Evolutionary conservation across 176 grass and related monocot genomes (phyloP).

Genomic region (Thinopyrum elongatum): DNA sequence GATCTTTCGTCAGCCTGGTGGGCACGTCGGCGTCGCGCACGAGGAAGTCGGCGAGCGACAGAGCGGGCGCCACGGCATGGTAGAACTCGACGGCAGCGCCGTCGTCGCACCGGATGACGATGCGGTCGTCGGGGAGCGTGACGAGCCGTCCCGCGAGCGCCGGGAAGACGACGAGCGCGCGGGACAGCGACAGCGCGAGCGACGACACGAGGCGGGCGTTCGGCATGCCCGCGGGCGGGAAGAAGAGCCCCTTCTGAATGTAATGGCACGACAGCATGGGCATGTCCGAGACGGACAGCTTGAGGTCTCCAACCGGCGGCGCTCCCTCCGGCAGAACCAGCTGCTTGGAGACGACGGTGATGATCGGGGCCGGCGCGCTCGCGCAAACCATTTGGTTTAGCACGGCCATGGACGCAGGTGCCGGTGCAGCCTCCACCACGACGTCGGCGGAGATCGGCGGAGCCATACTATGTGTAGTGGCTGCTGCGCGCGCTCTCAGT

Average conservation of each 20-base stretch:
- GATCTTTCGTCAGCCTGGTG: constrained; percentile 33
- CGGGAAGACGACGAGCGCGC: constrained; percentile 49
- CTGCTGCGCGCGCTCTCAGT: not conserved
- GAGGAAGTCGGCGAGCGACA: constrained; percentile 56
- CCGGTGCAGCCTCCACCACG: constrained; percentile 20
- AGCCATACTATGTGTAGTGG: not conserved
- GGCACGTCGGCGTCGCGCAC: constrained; percentile 58
- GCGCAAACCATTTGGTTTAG: constrained; percentile 8
- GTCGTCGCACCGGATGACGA: constrained; percentile 58
- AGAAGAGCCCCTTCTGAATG: constrained; percentile 94
- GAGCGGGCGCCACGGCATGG: constrained; percentile 48
- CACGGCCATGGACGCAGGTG: not conserved
- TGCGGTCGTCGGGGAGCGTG: constrained; percentile 56
- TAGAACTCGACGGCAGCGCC: constrained; percentile 55
- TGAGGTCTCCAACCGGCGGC: constrained; percentile 42
- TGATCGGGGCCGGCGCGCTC: not conserved
- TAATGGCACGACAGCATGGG: constrained; percentile 99
- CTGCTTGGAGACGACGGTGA: constrained; percentile 49
- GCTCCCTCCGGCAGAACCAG: constrained; percentile 31
- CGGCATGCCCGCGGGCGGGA: constrained; percentile 40
- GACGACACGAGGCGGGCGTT: constrained; percentile 36
- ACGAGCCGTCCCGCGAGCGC: constrained; percentile 66
- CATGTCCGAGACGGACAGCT: constrained; percentile 87
- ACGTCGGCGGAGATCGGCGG: constrained; percentile 18
- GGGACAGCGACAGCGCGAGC: constrained; percentile 50